Evolutionary conservation across 2,329 filamentous ascomycete species (phyloP).

Genomic region (Alternaria sp.): DNA sequence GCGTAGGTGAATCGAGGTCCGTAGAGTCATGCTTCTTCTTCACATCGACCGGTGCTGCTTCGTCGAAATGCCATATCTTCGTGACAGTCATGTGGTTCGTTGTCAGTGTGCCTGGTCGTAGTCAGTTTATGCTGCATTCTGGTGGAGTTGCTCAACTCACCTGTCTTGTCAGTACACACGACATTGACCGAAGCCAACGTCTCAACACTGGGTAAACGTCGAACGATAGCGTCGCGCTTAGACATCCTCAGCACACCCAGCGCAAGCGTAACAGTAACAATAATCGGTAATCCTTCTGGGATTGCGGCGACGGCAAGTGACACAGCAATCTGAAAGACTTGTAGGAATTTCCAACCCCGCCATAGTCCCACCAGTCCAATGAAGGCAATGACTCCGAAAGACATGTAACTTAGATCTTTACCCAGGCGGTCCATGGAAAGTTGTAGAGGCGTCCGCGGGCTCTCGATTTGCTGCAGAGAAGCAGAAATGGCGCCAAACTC

Average conservation of each 20-base stretch:
- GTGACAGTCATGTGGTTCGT: constrained; percentile 98
- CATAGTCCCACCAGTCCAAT: constrained; percentile 91
- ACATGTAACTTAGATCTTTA: constrained; percentile 95
- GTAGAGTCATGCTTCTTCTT: constrained; percentile 61
- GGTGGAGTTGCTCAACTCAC: constrained; percentile 50
- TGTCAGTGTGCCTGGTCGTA: constrained; percentile 76
- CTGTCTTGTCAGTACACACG: constrained; percentile 99
- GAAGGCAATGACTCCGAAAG: constrained; percentile 90
- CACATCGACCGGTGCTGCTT: constrained; percentile 64
- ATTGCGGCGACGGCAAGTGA: constrained; percentile 96
- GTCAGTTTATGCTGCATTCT: constrained; percentile 3
- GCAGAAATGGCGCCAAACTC: constrained; percentile 97
- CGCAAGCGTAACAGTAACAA: constrained; percentile 95
- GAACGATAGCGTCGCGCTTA: constrained; percentile 91
- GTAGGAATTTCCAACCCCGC: constrained; percentile 86
- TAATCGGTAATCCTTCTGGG: constrained; percentile 94
- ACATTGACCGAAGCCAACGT: constrained; percentile 98
- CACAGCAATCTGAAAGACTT: constrained; percentile 97
- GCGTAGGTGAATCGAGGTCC: constrained; percentile 74
- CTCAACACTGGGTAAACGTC: constrained; percentile 94
- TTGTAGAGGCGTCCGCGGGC: constrained; percentile 90
- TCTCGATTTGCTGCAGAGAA: constrained; percentile 93
- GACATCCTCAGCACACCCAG: constrained; percentile 97
- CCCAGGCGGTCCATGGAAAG: constrained; percentile 97
- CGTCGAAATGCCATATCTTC: constrained; percentile 94